Base-by-base conservation (phyloP, 345 rosid species). In the Geranium rotundifolium region DNA sequence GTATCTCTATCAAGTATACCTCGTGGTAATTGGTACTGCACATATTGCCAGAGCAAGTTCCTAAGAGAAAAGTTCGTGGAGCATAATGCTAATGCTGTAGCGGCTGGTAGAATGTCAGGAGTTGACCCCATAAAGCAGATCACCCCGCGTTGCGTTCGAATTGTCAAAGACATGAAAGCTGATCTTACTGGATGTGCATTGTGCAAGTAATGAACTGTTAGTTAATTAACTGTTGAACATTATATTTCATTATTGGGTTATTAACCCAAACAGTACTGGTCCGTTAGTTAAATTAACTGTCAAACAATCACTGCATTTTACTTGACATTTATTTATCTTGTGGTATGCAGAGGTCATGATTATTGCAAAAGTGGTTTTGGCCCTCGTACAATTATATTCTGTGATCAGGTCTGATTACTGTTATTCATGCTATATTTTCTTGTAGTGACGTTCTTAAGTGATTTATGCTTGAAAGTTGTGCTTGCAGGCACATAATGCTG, bases 341-440 rank as follows among this genome's bases (percentile, higher is more conserved):
- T 65, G 62, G 56, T 64, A 17, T 77, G 19, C 85, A 95, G 96
- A 72, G 84, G 80, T 57, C 84, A 81, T 73, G 97, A 95, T 80
- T 95, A 90, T 74, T 82, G 84, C 77, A 80, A 78, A 77, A 84
- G 90, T 34, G 97, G 97, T 67, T 93, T 93, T 73, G 97, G 97
- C 72, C 96, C 97, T 46, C 89, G 97, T 41, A 93, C 96, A 64
- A 84, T 93, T 56, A 76, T 93, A 72, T 75, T 93, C 12, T 93
- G 99, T 79, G 99, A 93, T 72, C 99, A 93, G 95, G 99, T 95
- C 73, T 18, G 57, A n/a, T 71, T 23, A 62, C 59, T 31, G 52
- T 72, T 56, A 54, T 59, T 60, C 41, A 30, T 59, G 54, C 50
- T 64, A 27, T 46, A 49, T 23, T 31, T 19, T 64, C 30, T 55